Evolutionary conservation across 129 eudicot species (phyloP).

Genomic region (Arctium minus): DNA sequence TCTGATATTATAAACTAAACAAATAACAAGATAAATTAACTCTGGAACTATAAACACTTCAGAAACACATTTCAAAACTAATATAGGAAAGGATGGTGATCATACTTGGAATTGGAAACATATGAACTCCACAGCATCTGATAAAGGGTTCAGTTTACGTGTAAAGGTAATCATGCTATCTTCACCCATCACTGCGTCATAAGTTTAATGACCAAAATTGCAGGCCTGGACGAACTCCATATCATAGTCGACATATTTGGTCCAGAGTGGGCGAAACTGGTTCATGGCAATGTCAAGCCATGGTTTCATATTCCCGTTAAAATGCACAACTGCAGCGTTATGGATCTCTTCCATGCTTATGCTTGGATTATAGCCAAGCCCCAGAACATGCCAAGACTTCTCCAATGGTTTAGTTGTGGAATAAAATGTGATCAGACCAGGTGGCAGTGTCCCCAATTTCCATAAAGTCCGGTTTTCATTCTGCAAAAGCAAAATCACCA

Average conservation of each 20-base stretch:
- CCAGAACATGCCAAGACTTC: conserved; percentile 92
- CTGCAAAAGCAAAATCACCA: conserved; percentile 40
- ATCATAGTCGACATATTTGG: conserved; percentile 76
- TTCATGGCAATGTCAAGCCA: conserved; percentile 90
- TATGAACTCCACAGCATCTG: conserved; percentile 23
- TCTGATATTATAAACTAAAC: conserved; percentile 18
- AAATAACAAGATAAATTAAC: conserved; percentile 21
- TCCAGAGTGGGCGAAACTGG: conserved; percentile 85
- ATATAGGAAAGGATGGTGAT: conserved; percentile 25
- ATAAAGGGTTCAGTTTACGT: conserved; percentile 32
- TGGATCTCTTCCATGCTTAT: conserved; percentile 76
- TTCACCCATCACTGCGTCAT: conserved; percentile 7
- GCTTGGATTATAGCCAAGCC: conserved; percentile 90
- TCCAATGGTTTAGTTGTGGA: conserved; percentile 90
- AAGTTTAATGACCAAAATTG: conserved; percentile 64
- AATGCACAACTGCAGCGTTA: conserved; percentile 88
- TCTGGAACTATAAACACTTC: conserved; percentile 38
- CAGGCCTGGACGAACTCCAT: conserved; percentile 78
- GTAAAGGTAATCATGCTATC: conserved; percentile 37
- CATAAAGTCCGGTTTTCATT: conserved; percentile 86
- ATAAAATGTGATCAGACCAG: conserved; percentile 83
- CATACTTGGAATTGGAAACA: conserved; percentile 36
- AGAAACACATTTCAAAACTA: conserved; percentile 32
- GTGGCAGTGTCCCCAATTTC: conserved; percentile 88
- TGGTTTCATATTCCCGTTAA: conserved; percentile 86